Conservation (phyloP, 345 rosid species). For the Populus nigra region DNA sequence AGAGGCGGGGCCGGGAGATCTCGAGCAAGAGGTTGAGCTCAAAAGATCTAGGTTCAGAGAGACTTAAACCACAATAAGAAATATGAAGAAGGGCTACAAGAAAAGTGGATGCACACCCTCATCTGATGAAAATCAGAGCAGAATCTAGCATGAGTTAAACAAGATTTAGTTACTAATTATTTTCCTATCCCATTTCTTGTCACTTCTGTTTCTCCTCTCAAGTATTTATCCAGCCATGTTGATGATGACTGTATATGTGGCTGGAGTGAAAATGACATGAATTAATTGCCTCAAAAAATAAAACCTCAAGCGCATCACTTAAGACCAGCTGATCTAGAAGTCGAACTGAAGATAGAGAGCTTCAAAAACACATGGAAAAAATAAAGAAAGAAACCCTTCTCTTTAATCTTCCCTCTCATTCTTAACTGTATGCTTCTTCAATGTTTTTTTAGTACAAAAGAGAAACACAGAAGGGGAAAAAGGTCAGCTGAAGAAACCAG, state of each 20-base stretch:
- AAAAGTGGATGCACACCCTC: conserved; percentile 3
- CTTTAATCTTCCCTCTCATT: background rate
- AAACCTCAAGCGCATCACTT: background rate
- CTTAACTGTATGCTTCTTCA: background rate
- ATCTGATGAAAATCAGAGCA: conserved; percentile 8
- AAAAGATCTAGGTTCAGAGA: background rate
- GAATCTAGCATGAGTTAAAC: conserved; percentile 6
- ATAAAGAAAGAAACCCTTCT: background rate
- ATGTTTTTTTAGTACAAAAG: background rate
- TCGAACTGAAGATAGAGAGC: background rate
- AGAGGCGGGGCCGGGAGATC: conserved; percentile 3
- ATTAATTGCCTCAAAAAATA: background rate
- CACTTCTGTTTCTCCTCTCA: background rate
- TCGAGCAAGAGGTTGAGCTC: background rate
- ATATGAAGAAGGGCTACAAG: conserved; percentile 1
- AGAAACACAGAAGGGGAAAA: background rate
- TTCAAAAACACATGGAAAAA: background rate
- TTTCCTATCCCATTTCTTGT: background rate
- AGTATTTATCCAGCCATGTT: background rate
- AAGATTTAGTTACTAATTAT: background rate
- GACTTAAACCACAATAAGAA: background rate
- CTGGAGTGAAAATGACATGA: background rate
- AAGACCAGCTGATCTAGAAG: background rate
- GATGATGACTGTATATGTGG: background rate
- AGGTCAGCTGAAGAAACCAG: background rate